Conservation (phyloP, 495 filamentous ascomycete species). For the Talaromyces liani region DNA sequence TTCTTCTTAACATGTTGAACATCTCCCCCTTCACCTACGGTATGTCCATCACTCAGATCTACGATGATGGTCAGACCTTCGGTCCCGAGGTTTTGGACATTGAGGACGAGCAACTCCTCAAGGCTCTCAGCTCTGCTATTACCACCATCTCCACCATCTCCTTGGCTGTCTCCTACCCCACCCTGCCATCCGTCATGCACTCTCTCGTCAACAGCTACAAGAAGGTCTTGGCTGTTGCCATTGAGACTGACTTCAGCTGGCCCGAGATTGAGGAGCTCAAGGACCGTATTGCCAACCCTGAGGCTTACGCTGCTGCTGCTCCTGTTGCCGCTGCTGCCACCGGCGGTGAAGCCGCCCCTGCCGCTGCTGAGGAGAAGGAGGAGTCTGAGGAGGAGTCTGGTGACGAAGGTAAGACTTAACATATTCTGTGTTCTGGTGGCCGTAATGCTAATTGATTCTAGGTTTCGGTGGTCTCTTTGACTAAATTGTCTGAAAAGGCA, state of each 20-base stretch:
- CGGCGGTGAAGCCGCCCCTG: constrained; percentile 39
- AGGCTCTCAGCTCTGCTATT: constrained; percentile 74
- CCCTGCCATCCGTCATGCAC: constrained; percentile 93
- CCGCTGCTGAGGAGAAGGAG: constrained; percentile 48
- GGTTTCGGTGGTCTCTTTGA: constrained; percentile 52
- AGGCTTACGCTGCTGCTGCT: constrained; percentile 78
- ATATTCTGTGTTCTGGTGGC: neutral
- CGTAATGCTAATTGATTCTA: constrained; percentile 20
- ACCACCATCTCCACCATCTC: constrained; percentile 83
- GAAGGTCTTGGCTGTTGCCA: constrained; percentile 84
- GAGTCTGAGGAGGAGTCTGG: constrained; percentile 43
- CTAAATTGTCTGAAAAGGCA: constrained; percentile 27
- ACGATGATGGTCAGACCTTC: constrained; percentile 94
- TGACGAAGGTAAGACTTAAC: constrained; percentile 25
- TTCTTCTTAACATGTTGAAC: constrained; percentile 98
- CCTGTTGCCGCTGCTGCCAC: constrained; percentile 53
- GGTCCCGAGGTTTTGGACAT: constrained; percentile 79
- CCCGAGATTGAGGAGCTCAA: constrained; percentile 93
- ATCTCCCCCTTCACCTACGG: constrained; percentile 99
- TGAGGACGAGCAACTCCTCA: constrained; percentile 82
- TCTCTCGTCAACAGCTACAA: constrained; percentile 95
- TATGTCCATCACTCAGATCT: constrained; percentile 92
- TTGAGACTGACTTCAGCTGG: constrained; percentile 91
- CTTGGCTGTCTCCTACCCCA: constrained; percentile 87
- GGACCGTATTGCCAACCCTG: constrained; percentile 97